Evolutionary conservation across 768 basidiomycete genomes (phyloP), one percentile per base, ranked within the genome.

Genomic region (Sporobolomyces pararoseus): DNA sequence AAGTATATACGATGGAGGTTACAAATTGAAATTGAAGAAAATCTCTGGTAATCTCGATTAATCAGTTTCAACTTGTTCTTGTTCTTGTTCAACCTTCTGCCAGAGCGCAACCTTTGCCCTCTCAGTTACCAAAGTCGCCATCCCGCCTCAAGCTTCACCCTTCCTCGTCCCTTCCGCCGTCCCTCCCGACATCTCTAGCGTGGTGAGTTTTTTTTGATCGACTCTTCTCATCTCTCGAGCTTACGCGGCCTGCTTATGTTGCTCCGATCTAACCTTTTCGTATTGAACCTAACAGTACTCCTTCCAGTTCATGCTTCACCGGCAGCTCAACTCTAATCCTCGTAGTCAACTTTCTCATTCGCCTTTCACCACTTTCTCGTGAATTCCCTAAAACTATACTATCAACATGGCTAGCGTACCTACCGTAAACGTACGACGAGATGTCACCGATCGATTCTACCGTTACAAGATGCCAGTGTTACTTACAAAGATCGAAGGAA

Each of bases 381-480:
- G 39, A 55, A 54, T 9, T 42, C 17, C 52, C 29, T 23, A 9
- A 17, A 9, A 42, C 34, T 0, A 27, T 9, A 34, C n/a, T 82
- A 84, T 86, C 88, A 91, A 78, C 79, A 94, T 92, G 90, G 89
- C 91, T 69, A 31, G 46, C 23, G 59, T 49, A 19, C 59, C 47
- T 81, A 83, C 87, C 79, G 91, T 94, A 65, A 94, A 94, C 83
- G 89, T 94, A 79, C 89, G 91, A 81, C 89, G 91, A 77, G 91
- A 94, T 82, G 90, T 94, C 83, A 90, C 92, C 82, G 91, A 95
- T 84, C 91, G 91, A 81, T 94, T 93, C 80, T 94, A 94, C 80
- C 91, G 91, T 75, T 93, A 93, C 85, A 89, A 87, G 74, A 99
- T 99, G 96, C 96, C 96, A 65, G 79, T 93, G 68, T 86, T 99